Evolutionary conservation across 305 asterid genomes (phyloP).

Genomic region (Solanum chacoense): DNA sequence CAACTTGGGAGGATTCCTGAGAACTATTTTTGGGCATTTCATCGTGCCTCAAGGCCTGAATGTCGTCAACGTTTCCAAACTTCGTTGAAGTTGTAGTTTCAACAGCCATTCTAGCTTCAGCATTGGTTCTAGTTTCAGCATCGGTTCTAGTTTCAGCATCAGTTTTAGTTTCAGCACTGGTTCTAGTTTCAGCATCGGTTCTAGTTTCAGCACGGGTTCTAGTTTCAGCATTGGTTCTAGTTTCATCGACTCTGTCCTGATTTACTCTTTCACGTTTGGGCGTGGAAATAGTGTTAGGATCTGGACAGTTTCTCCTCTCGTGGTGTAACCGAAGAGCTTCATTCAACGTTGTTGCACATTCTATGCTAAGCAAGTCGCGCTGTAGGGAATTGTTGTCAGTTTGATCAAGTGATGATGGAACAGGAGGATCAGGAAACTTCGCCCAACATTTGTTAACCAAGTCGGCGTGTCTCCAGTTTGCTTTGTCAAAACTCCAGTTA

Average conservation of each 20-base stretch:
- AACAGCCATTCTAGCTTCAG: background rate
- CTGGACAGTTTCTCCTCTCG: constrained; percentile 40
- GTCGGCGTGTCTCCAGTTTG: constrained; percentile 70
- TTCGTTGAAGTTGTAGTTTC: background rate
- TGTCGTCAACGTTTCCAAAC: background rate
- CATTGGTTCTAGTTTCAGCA: background rate
- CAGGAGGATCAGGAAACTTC: constrained; percentile 77
- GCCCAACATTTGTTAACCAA: constrained; percentile 73
- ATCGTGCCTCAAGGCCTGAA: background rate
- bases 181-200: background rate
- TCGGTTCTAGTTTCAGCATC: background rate
- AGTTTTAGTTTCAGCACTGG: background rate
- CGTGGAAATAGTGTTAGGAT: constrained; percentile 29
- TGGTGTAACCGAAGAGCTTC: constrained; percentile 59
- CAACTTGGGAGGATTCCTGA: background rate
- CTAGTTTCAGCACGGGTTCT: background rate
- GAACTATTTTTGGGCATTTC: background rate
- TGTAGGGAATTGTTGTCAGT: constrained; percentile 31
- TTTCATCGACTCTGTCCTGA: constrained; percentile 11
- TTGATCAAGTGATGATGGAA: constrained; percentile 46
- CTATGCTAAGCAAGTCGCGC: constrained; percentile 87
- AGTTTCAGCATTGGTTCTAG: background rate
- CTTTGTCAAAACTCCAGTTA: constrained; percentile 88
- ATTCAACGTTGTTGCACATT: constrained; percentile 56
- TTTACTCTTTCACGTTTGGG: background rate